phyloP scores from a whole-genome alignment of 2,329 filamentous ascomycete genomes.

The Geoglossum cookeanum region DNA sequence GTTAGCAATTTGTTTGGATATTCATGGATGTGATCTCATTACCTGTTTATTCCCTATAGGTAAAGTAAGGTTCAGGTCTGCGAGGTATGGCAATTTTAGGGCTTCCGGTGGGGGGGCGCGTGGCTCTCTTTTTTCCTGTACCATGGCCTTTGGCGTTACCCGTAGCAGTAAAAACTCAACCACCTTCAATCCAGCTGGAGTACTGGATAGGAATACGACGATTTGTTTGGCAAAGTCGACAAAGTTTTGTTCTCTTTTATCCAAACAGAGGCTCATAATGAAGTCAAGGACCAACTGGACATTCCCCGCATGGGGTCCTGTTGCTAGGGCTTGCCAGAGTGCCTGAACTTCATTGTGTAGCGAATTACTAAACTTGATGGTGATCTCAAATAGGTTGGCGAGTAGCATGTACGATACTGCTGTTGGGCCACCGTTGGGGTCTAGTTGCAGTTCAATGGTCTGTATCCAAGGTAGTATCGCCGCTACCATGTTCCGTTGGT shows the following conservation, averaged over 20 bases:
- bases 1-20: slow-evolving; percentile 5
- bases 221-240: slow-evolving; percentile 97
- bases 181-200: slow-evolving; percentile 67
- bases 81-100: slow-evolving; percentile 65
- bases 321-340: slow-evolving; percentile 89
- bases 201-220: slow-evolving; percentile 86
- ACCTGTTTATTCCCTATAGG: slow-evolving; percentile 78
- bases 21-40: slow-evolving; percentile 7
- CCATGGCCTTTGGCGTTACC: slow-evolving; percentile 91
- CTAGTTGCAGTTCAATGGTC: slow-evolving; percentile 75
- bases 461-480: slow-evolving; percentile 95
- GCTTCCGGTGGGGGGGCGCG: slow-evolving; percentile 54
- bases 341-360: slow-evolving; percentile 95
- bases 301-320: slow-evolving; percentile 80
- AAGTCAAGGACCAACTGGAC: slow-evolving; percentile 91
- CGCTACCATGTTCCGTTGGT: slow-evolving; percentile 84
- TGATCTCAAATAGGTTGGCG: slow-evolving; percentile 89
- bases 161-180: slow-evolving; percentile 86
- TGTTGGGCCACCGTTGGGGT: slow-evolving; percentile 79
- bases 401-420: slow-evolving; percentile 86
- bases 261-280: slow-evolving; percentile 82
- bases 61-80: slow-evolving; percentile 59
- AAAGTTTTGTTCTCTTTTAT: slow-evolving; percentile 91
- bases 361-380: slow-evolving; percentile 71
- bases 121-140: slow-evolving; percentile 61